These are phyloP conservation scores for Trichoderma endophyticum DNA, from an alignment of 2,329 filamentous ascomycete species.

Conservation along the genomic window DNA sequence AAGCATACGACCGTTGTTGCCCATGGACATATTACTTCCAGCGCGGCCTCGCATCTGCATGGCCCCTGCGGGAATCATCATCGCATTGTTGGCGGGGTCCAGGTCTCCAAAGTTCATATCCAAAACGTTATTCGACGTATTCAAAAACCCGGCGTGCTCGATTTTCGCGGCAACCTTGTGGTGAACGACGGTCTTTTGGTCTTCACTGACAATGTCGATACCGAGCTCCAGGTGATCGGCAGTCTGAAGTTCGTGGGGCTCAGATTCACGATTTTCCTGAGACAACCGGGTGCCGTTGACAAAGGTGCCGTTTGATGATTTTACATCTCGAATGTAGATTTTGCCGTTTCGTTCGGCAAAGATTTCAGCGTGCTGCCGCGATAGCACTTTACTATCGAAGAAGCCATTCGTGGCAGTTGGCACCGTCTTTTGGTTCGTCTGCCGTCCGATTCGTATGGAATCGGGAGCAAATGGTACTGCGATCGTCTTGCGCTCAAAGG, in stretches of 20 bases:
- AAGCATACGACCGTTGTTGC: constrained; percentile 59
- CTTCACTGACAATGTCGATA: constrained; percentile 97
- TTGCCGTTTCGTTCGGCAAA: constrained; percentile 85
- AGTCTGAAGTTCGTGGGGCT: constrained; percentile 88
- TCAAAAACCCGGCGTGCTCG: constrained; percentile 86
- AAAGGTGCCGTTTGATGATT: constrained; percentile 98
- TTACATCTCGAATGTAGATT: constrained; percentile 94
- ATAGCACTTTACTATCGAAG: constrained; percentile 97
- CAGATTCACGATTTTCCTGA: constrained; percentile 91
- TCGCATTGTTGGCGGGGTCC: constrained; percentile 71
- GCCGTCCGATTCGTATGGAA: constrained; percentile 87
- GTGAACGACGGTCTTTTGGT: constrained; percentile 97
- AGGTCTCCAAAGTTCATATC: constrained; percentile 92
- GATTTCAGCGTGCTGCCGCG: constrained; percentile 91
- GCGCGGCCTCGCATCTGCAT: constrained; percentile 69
- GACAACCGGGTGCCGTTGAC: constrained; percentile 90
- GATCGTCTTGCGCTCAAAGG: constrained; percentile 96
- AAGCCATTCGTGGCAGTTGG: constrained; percentile 90
- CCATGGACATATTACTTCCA: constrained; percentile 63
- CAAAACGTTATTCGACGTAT: constrained; percentile 69
- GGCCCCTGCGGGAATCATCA: constrained; percentile 68
- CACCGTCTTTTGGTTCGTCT: constrained; percentile 95
- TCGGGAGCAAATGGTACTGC: constrained; percentile 91
- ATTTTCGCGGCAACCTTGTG: constrained; percentile 98
- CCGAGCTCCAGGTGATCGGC: constrained; percentile 91